Evolutionary conservation across 495 filamentous ascomycete genomes (phyloP).

Genomic region (Penicillium maclennaniae): DNA sequence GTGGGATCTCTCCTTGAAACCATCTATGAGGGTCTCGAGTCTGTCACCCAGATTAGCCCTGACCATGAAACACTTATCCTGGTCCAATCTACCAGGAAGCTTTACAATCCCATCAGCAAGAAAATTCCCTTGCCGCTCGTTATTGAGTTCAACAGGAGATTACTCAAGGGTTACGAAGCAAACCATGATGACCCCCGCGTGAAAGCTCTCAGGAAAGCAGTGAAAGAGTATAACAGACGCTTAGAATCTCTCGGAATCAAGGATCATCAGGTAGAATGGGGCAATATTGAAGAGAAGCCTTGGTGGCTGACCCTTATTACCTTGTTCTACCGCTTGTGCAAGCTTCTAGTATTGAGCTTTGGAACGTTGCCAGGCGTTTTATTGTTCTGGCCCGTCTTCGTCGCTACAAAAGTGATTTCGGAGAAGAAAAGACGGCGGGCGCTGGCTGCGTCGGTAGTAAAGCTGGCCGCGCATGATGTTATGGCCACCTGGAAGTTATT

Average conservation of each 20-base stretch:
- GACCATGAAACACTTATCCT: conserved; percentile 96
- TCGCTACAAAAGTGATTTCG: conserved; percentile 83
- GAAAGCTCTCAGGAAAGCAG: conserved; percentile 67
- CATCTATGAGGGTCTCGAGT: conserved; percentile 74
- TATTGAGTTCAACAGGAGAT: conserved; percentile 88
- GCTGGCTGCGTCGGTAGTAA: conserved; percentile 86
- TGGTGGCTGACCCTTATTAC: conserved; percentile 67
- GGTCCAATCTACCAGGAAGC: conserved; percentile 85
- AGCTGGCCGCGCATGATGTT: conserved; percentile 87
- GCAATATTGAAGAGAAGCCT: conserved; percentile 57
- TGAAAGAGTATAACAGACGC: conserved; percentile 82
- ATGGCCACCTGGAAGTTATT: conserved; percentile 98
- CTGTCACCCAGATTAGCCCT: conserved; percentile 87
- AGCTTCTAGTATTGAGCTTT: conserved; percentile 68
- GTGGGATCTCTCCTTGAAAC: conserved; percentile 76
- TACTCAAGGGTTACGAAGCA: conserved; percentile 83
- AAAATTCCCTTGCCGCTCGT: conserved; percentile 89
- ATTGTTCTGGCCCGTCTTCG: conserved; percentile 87
- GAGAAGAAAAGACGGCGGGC: conserved; percentile 82
- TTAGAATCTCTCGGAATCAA: conserved; percentile 78
- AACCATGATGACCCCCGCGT: conserved; percentile 89
- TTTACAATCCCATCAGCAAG: conserved; percentile 91
- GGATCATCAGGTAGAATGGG: conserved; percentile 94
- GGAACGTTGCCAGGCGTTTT: conserved; percentile 83
- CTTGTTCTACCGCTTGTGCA: conserved; percentile 72